Evolutionary conservation across 176 grass and related monocot species (phyloP).

Genomic region (Aegilops umbellulata): DNA sequence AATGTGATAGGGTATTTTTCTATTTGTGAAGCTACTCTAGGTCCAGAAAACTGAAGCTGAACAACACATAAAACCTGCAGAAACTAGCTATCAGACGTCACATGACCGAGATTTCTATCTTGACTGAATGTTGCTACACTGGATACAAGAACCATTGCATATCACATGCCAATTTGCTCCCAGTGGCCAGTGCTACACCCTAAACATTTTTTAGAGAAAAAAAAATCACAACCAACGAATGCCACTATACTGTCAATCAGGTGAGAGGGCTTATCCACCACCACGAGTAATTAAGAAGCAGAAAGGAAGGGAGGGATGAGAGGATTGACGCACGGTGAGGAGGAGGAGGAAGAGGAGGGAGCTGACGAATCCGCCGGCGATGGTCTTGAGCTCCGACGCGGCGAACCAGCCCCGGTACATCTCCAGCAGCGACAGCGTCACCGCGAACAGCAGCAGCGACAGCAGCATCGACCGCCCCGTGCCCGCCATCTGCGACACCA

Average conservation of each 20-base stretch:
- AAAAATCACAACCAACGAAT: no score
- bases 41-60: not conserved
- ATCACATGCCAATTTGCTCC: not conserved
- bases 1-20: not conserved
- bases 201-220: not conserved
- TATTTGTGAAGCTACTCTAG: not conserved
- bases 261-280: no score
- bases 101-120: not conserved
- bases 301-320: not conserved
- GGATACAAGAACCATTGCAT: not conserved
- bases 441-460: slow-evolving; percentile 76
- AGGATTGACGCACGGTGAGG: slow-evolving; percentile 61
- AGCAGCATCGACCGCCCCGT: slow-evolving; percentile 78
- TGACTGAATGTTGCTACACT: not conserved
- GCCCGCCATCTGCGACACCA: slow-evolving; percentile 51
- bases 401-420: slow-evolving; percentile 85
- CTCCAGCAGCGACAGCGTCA: slow-evolving; percentile 90
- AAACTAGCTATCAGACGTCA: not conserved
- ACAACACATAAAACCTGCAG: not conserved
- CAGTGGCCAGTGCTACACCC: not conserved
- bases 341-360: slow-evolving; percentile 83
- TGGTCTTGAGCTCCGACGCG: slow-evolving; percentile 91
- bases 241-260: no score
- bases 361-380: slow-evolving; percentile 86
- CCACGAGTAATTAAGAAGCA: no score